phyloP scores from a whole-genome alignment of 495 filamentous ascomycete genomes.

The Aspergillus egyptiacus region DNA sequence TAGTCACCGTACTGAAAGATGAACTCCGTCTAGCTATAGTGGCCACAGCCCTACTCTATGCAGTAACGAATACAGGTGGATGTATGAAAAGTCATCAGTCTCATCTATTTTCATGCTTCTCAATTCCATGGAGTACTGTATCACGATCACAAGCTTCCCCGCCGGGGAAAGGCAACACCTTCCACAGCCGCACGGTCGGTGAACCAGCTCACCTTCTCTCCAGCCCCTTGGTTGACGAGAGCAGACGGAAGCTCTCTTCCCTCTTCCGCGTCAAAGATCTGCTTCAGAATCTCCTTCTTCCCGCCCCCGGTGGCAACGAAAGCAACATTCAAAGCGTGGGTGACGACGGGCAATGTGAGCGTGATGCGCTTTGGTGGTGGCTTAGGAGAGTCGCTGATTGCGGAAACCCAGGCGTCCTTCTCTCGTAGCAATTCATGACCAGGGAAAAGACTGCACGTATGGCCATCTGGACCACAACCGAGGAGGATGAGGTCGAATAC shows the following conservation, averaged over 20 bases:
- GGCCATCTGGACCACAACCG: conserved; percentile 90
- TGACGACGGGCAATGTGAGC: conserved; percentile 81
- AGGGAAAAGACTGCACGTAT: conserved; percentile 95
- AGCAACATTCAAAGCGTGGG: conserved; percentile 72
- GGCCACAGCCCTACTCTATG: background rate
- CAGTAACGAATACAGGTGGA: conserved; percentile 2
- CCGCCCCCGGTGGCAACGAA: conserved; percentile 85
- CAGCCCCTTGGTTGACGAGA: conserved; percentile 74
- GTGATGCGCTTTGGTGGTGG: conserved; percentile 88
- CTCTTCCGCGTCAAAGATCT: conserved; percentile 79
- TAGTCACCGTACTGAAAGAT: background rate
- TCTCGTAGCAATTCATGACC: conserved; percentile 82
- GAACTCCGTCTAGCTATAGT: background rate
- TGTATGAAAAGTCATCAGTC: background rate
- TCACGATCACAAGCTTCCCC: conserved; percentile 47
- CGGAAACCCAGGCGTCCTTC: conserved; percentile 83
- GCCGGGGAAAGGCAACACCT: conserved; percentile 71
- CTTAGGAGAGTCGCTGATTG: conserved; percentile 90
- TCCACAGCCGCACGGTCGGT: conserved; percentile 77
- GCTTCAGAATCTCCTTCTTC: conserved; percentile 86
- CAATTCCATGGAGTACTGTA: background rate
- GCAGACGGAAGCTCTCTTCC: conserved; percentile 73
- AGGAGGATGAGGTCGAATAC: conserved; percentile 91
- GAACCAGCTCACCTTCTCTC: conserved; percentile 92
- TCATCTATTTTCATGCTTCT: background rate